Base-by-base conservation (phyloP, 768 basidiomycete species). In the Ramaria rubella region DNA sequence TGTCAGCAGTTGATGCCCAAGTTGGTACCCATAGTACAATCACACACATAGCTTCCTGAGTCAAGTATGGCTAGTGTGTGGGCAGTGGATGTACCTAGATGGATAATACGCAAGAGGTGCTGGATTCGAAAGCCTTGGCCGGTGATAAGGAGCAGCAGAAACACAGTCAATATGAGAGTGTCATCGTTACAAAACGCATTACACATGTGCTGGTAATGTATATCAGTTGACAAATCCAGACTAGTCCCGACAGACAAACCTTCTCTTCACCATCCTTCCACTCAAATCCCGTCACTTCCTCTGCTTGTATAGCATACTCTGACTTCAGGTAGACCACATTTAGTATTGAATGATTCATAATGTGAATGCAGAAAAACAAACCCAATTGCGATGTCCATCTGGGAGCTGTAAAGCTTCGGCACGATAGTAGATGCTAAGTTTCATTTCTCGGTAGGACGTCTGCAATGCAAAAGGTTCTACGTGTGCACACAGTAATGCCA, bases 11-110 rank as follows among this genome's bases (percentile, higher is more conserved):
- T 68, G 7, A 73, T 40, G 4, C 69, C 69, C 3, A 70, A 57
- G 58, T 67, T 72, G 17, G 64, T 52, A 2, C 67, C 65, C 68
- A 71, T 72, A 34, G 65, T 65, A 42, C 70, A 73, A 49, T 73
- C 70, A 60, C 72, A 73, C 0, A 71, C 45, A 52, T 68, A 68
- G 21, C 59, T 44, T 14, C 61, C 58, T 43, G 67, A 58, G 9
- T 62, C 31, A 1, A 73, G 57, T 26, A 72, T 30, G 2, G 62
- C 65, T 1, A 73, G 26, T 33, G 61, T 59, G 53, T 74, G 72
- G 3, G 58, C 45, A 1, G 67, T 59, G 0, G 48, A 34, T 7
- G 63, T 63, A 7, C 59, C 64, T 14, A 55, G 48, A 29, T 65
- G 63, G 1, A 46, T 64, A 23, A 73, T 61, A 8, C 58, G 49